Base-by-base conservation (phyloP, 768 basidiomycete genomes). In the Coprinopsis marcescibilis region DNA sequence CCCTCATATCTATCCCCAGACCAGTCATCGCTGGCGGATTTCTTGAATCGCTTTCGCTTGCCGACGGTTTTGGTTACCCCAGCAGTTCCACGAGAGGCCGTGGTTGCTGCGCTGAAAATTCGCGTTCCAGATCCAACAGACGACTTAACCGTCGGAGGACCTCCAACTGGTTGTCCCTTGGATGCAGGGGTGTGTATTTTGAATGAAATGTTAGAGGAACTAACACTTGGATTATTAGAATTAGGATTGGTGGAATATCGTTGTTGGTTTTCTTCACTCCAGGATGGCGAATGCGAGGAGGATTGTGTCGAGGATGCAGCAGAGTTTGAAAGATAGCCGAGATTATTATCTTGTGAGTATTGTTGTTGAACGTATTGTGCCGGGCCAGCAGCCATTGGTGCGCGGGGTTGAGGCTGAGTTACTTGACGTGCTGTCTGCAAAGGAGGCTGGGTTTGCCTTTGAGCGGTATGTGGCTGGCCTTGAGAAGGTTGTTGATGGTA, bases 31-130 rank as follows among this genome's bases (percentile, higher is more conserved):
- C 36, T 52, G 17, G 46, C 53, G 36, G 43, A 42, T 20, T 55
- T 57, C 40, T 57, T 64, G 10, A 46, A 39, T 14, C 61, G 58
- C 45, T 62, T 64, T 32, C 59, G 54, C 46, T 65, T 54, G 27
- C 52, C 47, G 1, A 43, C 24, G 3, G 50, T 30, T 44, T 55
- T 58, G 20, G 30, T 39, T 8, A 29, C 29, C 19, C 14, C 27
- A 17, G 43, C n/a, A 15, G 37, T 47, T n/a, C 32, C 35, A 20
- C 33, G 45, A 4, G 35, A 21, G 10, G 41, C 33, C 15, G n/a
- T 14, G 30, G 6, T 35, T 24, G n/a, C 20, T 2, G 10, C 29
- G 27, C 11, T 23, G n/a, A 12, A 23, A 21, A 13, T 36, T 41
- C 14, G 15, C 19, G 30, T 23, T 6, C 2, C n/a, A 32, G 30